A percentile compares a stretch with the other conserved stretches of the same genome.
phyloP scores from a whole-genome alignment of 345 rosid genomes.

The Bruguiera parviflora region DNA sequence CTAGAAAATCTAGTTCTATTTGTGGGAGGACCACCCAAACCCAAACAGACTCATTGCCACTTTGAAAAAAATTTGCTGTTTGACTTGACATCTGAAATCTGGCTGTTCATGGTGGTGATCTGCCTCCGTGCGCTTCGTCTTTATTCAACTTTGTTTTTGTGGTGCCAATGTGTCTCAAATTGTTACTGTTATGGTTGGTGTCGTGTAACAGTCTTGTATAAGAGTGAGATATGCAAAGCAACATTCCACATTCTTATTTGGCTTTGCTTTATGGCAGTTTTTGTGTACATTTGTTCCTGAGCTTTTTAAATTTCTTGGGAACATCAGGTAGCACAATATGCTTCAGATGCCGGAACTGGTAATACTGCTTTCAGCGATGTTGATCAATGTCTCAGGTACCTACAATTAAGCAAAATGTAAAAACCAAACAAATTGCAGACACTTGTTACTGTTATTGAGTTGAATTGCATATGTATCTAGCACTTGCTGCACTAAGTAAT shows the following conservation, averaged over 20 bases:
- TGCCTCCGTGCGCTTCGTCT: too few relatives aligned
- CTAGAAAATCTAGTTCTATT: too few relatives aligned
- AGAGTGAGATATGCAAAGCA: neutral
- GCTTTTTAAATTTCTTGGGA: conserved; percentile 36
- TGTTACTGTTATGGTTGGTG: neutral
- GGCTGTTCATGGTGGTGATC: too few relatives aligned
- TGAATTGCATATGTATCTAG: neutral
- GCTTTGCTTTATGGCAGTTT: conserved; percentile 32
- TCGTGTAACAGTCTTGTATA: conserved; percentile 1
- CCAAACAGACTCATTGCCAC: too few relatives aligned
- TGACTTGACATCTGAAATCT: too few relatives aligned
- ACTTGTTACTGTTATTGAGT: neutral
- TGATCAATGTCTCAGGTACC: conserved; percentile 73
- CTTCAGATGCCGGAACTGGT: conserved; percentile 75
- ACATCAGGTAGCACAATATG: conserved; percentile 83
- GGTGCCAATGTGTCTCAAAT: neutral
- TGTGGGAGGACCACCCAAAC: too few relatives aligned
- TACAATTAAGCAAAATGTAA: neutral
- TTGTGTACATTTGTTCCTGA: conserved; percentile 36
- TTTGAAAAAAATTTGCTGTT: too few relatives aligned
- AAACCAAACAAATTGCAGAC: neutral
- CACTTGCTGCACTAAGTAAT: neutral
- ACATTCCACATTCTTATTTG: conserved; percentile 18
- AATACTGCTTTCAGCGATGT: conserved; percentile 56
- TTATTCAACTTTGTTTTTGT: too few relatives aligned